A percentile compares a stretch with the other conserved stretches of the same genome.
Evolutionary conservation across 1,284 basidiomycete genomes (phyloP).

Genomic region (Phylloboletellus chloephorus): DNA sequence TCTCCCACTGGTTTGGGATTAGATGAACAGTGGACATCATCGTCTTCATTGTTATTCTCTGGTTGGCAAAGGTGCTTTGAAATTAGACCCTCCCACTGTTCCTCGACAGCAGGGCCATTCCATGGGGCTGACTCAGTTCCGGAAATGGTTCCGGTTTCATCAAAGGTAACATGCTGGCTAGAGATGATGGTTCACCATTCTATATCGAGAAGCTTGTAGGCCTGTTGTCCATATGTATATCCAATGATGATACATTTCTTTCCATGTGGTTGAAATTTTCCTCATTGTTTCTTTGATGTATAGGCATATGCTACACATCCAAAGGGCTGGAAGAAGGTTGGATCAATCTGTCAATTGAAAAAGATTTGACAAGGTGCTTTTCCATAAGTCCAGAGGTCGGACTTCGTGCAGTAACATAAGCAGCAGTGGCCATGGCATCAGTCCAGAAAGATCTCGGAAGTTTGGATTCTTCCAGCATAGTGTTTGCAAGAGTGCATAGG

Average conservation of each 20-base stretch:
- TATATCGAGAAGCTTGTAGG: too few relatives aligned
- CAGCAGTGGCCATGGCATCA: conserved; percentile 18
- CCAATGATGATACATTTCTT: too few relatives aligned
- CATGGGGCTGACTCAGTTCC: background rate
- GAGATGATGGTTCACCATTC: background rate
- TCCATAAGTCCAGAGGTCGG: background rate
- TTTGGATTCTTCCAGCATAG: conserved; percentile 24
- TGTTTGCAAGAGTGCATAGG: conserved; percentile 17
- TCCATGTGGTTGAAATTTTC: conserved; percentile 1
- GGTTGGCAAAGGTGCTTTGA: too few relatives aligned
- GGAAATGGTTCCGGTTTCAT: background rate
- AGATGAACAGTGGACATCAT: background rate
- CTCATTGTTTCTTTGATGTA: conserved; percentile 1
- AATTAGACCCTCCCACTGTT: background rate
- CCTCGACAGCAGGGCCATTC: background rate
- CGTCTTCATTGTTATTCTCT: too few relatives aligned
- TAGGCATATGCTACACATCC: background rate
- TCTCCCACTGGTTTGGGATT: background rate
- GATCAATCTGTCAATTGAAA: background rate
- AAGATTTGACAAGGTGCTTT: background rate
- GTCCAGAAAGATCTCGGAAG: conserved; percentile 27
- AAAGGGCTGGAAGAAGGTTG: too few relatives aligned
- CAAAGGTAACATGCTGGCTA: conserved; percentile 1
- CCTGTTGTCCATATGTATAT: too few relatives aligned
- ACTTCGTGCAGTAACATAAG: too few relatives aligned